Percentiles rank a stretch among this genome's conserved stretches.
These are phyloP conservation scores for Raphanus hybrid DNA, from an alignment of 441 rosid genomes.

Conservation along the genomic window DNA sequence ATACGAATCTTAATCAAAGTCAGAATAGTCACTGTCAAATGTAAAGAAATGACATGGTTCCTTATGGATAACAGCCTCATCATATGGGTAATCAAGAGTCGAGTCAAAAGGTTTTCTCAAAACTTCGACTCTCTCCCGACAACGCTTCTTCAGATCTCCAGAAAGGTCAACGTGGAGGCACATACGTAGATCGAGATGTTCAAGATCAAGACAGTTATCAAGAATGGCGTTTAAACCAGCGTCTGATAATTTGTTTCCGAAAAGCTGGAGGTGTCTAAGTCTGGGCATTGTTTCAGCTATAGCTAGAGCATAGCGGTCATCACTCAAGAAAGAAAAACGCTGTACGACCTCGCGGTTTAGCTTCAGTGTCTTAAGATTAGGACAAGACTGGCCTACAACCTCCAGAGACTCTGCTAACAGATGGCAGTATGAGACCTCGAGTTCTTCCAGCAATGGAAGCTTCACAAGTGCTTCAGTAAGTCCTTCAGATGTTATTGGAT, in stretches of 20 bases:
- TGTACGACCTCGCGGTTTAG: background rate
- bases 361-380: background rate
- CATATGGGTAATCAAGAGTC: background rate
- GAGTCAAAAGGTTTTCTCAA: constrained; percentile 51
- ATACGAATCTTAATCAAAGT: too few relatives aligned
- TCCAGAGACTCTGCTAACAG: background rate
- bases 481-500: background rate
- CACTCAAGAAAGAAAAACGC: background rate
- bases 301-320: background rate
- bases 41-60: too few relatives aligned
- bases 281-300: background rate
- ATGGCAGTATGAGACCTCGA: background rate
- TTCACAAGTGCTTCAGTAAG: background rate
- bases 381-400: background rate
- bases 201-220: constrained; percentile 23
- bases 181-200: too few relatives aligned
- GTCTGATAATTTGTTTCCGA: background rate
- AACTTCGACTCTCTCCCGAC: constrained; percentile 42
- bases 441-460: background rate
- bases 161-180: background rate
- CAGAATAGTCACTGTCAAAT: too few relatives aligned
- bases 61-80: background rate
- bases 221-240: constrained; percentile 39
- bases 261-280: background rate
- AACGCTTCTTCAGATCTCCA: background rate